Conservation (phyloP, 805 yeast genomes). For the Sugiyamaella smithiae region DNA sequence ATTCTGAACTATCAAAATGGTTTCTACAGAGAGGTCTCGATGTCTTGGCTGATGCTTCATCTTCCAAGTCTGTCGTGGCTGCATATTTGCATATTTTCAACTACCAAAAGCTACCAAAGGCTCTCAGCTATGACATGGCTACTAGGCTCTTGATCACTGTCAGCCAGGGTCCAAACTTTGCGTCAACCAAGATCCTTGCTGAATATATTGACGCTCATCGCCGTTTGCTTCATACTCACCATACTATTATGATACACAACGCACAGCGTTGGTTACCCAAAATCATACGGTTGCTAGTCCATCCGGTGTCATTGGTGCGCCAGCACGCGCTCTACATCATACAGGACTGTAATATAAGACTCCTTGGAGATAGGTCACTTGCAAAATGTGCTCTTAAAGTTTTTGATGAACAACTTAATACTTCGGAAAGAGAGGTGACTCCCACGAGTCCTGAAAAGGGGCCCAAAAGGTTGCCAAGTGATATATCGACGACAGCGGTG, state of each 20-base stretch:
- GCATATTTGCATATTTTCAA: slow-evolving; percentile 25
- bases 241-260: slow-evolving; percentile 16
- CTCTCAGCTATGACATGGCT: slow-evolving; percentile 18
- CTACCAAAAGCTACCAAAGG: slow-evolving; percentile 20
- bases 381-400: slow-evolving; percentile 11
- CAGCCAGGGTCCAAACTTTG: slow-evolving; percentile 14
- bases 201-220: slow-evolving; percentile 19
- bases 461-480: not conserved
- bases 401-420: slow-evolving; percentile 3
- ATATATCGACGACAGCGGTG: not conserved
- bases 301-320: slow-evolving; percentile 16
- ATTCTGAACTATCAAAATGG: slow-evolving; percentile 19
- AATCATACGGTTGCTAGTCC: slow-evolving; percentile 12
- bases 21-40: slow-evolving; percentile 20
- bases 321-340: slow-evolving; percentile 17
- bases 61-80: slow-evolving; percentile 21
- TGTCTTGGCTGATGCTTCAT: slow-evolving; percentile 15
- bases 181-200: slow-evolving; percentile 19
- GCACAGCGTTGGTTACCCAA: slow-evolving; percentile 21
- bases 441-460: not conserved
- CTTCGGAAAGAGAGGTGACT: not conserved
- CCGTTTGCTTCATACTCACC: slow-evolving; percentile 13
- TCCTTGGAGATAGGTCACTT: slow-evolving; percentile 15
- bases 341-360: slow-evolving; percentile 17
- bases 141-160: slow-evolving; percentile 17